phyloP scores from a whole-genome alignment of 192 early-diverging fungal species.

The Coemansia sp. region DNA sequence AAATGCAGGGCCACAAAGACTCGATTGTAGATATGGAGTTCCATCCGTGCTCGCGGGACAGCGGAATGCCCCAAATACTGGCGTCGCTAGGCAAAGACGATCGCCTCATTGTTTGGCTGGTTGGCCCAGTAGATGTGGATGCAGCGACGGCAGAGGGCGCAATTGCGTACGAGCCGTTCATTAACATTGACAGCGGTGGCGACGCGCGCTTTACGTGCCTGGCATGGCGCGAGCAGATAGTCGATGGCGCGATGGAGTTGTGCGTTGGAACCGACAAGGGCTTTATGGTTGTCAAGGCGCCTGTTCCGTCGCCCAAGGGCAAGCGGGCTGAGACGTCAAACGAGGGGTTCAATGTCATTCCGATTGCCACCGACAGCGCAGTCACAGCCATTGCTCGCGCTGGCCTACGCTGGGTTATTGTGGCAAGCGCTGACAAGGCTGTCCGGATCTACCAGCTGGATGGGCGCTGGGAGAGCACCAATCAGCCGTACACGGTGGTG shows the following conservation, averaged over 20 bases:
- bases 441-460: conserved; percentile 42
- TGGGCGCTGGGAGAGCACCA: conserved; percentile 27
- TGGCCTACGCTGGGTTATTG: conserved; percentile 40
- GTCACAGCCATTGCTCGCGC: conserved; percentile 46
- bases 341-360: conserved; percentile 40
- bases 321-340: conserved; percentile 26
- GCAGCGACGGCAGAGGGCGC: conserved; percentile 26
- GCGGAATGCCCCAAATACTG: conserved; percentile 40
- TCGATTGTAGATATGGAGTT: conserved; percentile 50
- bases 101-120: conserved; percentile 48
- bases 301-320: conserved; percentile 27
- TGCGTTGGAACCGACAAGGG: conserved; percentile 47
- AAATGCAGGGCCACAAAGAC: conserved; percentile 50
- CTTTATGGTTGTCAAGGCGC: conserved; percentile 44
- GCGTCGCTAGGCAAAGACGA: conserved; percentile 51
- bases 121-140: conserved; percentile 33
- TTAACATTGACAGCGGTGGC: conserved; percentile 47
- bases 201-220: conserved; percentile 41
- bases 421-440: conserved; percentile 26
- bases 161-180: conserved; percentile 46
- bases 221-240: conserved; percentile 36
- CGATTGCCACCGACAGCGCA: conserved; percentile 38
- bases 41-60: conserved; percentile 45
- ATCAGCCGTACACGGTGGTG: conserved; percentile 30
- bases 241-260: conserved; percentile 37